These are phyloP conservation scores for Backusella tarrabulga DNA, from an alignment of 192 early-diverging fungal genomes.

Conservation along the genomic window DNA sequence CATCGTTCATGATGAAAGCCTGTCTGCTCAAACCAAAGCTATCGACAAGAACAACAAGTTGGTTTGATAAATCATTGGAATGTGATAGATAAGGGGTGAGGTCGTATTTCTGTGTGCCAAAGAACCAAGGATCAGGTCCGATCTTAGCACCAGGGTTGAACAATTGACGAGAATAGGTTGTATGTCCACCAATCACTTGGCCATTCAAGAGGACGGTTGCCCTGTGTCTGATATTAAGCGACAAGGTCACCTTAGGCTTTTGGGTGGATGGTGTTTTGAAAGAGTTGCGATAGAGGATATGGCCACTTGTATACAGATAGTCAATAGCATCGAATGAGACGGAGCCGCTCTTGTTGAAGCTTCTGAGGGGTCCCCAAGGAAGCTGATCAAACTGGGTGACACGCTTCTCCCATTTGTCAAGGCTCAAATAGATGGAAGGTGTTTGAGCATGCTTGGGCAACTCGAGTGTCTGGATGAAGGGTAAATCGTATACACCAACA, in stretches of 20 bases:
- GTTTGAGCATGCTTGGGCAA: slow-evolving; percentile 7
- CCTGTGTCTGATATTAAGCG: slow-evolving; percentile 72
- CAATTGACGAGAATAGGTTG: slow-evolving; percentile 64
- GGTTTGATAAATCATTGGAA: slow-evolving; percentile 56
- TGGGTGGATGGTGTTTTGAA: slow-evolving; percentile 41
- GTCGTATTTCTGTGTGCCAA: slow-evolving; percentile 60
- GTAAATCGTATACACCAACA: slow-evolving; percentile 9
- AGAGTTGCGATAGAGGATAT: slow-evolving; percentile 58
- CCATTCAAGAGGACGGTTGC: slow-evolving; percentile 72
- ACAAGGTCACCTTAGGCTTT: slow-evolving; percentile 42
- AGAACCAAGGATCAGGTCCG: slow-evolving; percentile 64
- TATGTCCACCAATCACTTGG: slow-evolving; percentile 73
- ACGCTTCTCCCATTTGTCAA: slow-evolving; percentile 37
- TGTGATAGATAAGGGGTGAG: slow-evolving; percentile 43
- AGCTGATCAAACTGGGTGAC: slow-evolving; percentile 38
- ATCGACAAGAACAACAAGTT: slow-evolving; percentile 70
- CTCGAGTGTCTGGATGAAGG: slow-evolving; percentile 11
- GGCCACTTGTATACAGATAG: slow-evolving; percentile 59
- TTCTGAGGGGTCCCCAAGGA: slow-evolving; percentile 36
- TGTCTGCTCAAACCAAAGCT: slow-evolving; percentile 74
- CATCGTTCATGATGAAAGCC: slow-evolving; percentile 71
- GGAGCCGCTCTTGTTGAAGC: slow-evolving; percentile 35
- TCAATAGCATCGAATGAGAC: slow-evolving; percentile 60
- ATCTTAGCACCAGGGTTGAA: slow-evolving; percentile 61
- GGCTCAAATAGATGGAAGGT: neutral